phyloP scores from a whole-genome alignment of 208 protist genomes.

The Balamuthia mandrillaris region DNA sequence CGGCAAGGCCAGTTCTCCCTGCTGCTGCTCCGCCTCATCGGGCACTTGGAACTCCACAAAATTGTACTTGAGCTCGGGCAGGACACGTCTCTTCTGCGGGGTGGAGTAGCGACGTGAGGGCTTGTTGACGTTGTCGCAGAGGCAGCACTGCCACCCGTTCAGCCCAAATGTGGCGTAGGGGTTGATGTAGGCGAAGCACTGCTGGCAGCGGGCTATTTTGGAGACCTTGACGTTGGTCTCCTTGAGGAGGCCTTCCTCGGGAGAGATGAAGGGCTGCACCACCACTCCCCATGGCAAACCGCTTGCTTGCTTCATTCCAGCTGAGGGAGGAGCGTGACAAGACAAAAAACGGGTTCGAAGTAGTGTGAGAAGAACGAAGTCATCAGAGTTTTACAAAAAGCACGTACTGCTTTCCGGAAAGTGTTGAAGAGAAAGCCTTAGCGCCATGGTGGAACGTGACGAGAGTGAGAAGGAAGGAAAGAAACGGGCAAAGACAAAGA shows the following conservation, averaged over 20 bases:
- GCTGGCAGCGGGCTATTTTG: background rate
- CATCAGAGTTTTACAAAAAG: no score
- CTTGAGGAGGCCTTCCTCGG: background rate
- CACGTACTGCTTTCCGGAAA: no score
- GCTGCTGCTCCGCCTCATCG: background rate
- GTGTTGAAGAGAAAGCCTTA: no score
- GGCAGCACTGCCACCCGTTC: constrained; percentile 9
- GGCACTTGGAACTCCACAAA: constrained; percentile 11
- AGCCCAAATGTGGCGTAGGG: background rate
- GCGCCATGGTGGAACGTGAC: no score
- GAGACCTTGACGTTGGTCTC: background rate
- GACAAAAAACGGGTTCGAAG: no score
- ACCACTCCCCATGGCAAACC: constrained; percentile 22
- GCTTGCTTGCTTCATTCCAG: no score
- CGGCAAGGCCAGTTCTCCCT: background rate
- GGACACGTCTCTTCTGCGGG: background rate
- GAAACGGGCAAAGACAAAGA: no score
- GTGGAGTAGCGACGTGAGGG: constrained; percentile 24
- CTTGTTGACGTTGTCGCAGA: constrained; percentile 14
- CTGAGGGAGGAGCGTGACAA: no score
- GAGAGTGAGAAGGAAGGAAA: no score
- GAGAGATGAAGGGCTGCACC: constrained; percentile 24
- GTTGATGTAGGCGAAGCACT: constrained; percentile 41
- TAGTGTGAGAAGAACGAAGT: no score
- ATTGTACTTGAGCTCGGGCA: constrained; percentile 17